Conservation (phyloP, 257 asterid genomes). For the Paraleonurus japonicus region DNA sequence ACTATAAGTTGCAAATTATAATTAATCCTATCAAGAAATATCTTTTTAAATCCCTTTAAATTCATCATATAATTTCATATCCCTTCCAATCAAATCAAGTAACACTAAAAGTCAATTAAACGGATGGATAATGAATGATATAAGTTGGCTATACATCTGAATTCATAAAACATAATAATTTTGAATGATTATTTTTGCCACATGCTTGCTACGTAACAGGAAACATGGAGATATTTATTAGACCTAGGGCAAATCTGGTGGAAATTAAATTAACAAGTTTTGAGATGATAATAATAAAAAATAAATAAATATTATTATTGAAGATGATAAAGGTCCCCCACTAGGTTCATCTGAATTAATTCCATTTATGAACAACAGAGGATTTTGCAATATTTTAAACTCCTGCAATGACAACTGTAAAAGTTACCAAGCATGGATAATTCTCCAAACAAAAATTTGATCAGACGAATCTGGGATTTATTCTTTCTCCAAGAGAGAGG, state of each 20-base stretch:
- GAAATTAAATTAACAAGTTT: not conserved
- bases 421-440: no score
- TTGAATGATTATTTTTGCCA: not conserved
- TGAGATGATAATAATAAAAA: not conserved
- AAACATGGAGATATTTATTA: not conserved
- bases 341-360: slow-evolving; percentile 6
- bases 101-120: no score
- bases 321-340: slow-evolving; percentile 19
- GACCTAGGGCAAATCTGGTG: not conserved
- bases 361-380: not conserved
- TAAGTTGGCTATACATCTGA: not conserved
- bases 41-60: no score
- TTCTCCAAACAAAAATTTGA: no score
- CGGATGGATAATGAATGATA: no score
- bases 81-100: no score
- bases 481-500: no score
- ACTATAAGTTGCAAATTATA: no score
- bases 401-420: slow-evolving; percentile 29
- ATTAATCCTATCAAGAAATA: no score
- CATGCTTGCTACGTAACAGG: not conserved
- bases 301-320: not conserved
- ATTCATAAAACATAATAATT: not conserved
- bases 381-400: slow-evolving; percentile 17
- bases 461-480: no score
- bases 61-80: no score